phyloP scores from a whole-genome alignment of 129 eudicot genomes.

The Escallonia rubra region DNA sequence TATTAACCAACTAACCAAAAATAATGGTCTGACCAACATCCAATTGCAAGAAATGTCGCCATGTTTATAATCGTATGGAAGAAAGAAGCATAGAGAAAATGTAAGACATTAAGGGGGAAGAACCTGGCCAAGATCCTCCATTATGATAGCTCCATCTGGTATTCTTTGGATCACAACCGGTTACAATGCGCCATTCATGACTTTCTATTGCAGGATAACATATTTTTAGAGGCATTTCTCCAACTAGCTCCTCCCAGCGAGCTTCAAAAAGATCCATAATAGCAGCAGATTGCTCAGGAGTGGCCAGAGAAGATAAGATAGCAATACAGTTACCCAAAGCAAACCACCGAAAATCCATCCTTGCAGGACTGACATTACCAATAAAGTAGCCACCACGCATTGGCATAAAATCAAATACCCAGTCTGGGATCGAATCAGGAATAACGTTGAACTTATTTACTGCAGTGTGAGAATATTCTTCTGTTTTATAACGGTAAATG shows the following conservation, averaged over 20 bases:
- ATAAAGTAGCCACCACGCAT: constrained; percentile 38
- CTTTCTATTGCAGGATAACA: constrained; percentile 40
- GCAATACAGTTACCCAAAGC: constrained; percentile 49
- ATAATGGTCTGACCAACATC: background rate
- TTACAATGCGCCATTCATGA: constrained; percentile 36
- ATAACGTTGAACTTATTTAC: constrained; percentile 36
- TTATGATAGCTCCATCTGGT: constrained; percentile 52
- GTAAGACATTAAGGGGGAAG: background rate
- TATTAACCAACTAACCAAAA: background rate
- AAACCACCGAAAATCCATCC: constrained; percentile 60
- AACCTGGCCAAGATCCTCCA: constrained; percentile 61
- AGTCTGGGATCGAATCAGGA: constrained; percentile 40
- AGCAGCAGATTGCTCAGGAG: constrained; percentile 45
- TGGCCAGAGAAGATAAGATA: constrained; percentile 42
- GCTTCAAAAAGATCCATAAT: constrained; percentile 44
- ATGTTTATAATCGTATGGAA: background rate
- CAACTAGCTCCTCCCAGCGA: constrained; percentile 44
- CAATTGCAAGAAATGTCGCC: background rate
- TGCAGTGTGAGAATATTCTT: constrained; percentile 37
- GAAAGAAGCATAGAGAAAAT: background rate
- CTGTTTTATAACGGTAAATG: constrained; percentile 36
- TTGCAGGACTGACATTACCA: constrained; percentile 43
- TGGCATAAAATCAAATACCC: constrained; percentile 41
- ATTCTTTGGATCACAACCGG: constrained; percentile 46
- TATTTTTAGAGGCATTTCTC: constrained; percentile 44